Evolutionary conservation across 2,329 filamentous ascomycete genomes (phyloP), one percentile per base, ranked within the genome.

Genomic region (Xylariaceae sp.): DNA sequence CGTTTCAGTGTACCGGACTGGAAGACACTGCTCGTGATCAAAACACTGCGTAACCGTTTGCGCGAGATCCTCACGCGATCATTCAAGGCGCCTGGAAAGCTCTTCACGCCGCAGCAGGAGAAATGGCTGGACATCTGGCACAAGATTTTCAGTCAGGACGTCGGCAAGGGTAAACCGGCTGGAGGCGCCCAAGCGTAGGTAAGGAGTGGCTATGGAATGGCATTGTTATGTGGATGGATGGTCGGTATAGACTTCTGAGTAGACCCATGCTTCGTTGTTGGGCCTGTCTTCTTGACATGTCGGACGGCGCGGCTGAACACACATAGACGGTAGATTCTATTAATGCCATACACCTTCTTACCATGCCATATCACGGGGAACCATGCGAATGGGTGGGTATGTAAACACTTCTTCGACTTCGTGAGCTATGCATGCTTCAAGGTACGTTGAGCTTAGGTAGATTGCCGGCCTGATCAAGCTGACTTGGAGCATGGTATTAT

Each of bases 21-120:
- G 92, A 95, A 92, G 75, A 88, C 88, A 0, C 87, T 94, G 81
- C 83, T 96, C 41, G 92, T 88, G n/a, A 77, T 99, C 69, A 97
- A 97, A 75, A 84, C 86, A 4, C 77, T 97, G 56, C 84, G 91
- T 17, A 78, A 80, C 1, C 82, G 88, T 30, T 78, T 96, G 15
- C 85, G 88, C 64, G 91, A 96, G 65, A 83, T 95, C 47, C 78
- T 96, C 51, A 84, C 84, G 0, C 80, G 82, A 35, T 82, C 84
- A 18, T 92, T 95, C 76, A 88, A 85, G 73, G 82, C 78, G 64
- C 85, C 85, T 0, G 85, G 85, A 9, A 86, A 83, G 65, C 70
- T 84, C 34, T 80, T 80, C 6, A 85, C 87, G 0, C 77, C 82
- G 23, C 86, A 88, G 69, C 87, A 91, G 67, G 82, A 86, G 72